phyloP scores from a whole-genome alignment of 371 early-diverging fungal species.

The Phascolomyces articulosus region DNA sequence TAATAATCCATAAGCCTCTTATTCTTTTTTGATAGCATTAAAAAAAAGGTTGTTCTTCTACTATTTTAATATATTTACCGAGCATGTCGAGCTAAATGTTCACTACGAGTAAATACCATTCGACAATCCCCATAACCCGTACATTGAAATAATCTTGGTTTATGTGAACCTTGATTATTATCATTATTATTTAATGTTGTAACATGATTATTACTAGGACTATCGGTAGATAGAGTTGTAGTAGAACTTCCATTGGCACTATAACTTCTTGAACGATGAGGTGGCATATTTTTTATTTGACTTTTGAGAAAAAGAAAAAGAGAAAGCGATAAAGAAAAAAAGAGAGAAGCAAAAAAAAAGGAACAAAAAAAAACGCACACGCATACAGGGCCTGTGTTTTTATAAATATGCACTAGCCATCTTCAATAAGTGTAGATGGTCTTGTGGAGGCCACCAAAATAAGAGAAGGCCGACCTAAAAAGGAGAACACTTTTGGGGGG shows the following conservation, averaged over 20 bases:
- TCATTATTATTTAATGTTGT: too few relatives aligned
- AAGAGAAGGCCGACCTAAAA: slow-evolving; percentile 10
- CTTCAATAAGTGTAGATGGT: background rate
- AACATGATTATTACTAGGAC: background rate
- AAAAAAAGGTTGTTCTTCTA: too few relatives aligned
- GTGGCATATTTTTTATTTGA: slow-evolving; percentile 13
- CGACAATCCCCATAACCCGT: slow-evolving; percentile 62
- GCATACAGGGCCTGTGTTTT: background rate
- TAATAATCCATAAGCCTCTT: too few relatives aligned
- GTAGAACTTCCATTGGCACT: slow-evolving; percentile 4
- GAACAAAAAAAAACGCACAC: background rate
- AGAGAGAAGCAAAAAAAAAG: background rate
- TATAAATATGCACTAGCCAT: slow-evolving; percentile 1
- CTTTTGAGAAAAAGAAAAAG: background rate
- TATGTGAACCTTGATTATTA: background rate
- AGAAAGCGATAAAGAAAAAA: slow-evolving; percentile 6
- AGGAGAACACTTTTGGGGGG: slow-evolving; percentile 1
- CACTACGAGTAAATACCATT: slow-evolving; percentile 66
- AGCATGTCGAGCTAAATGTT: slow-evolving; percentile 62
- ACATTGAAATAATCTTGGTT: slow-evolving; percentile 59
- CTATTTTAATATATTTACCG: slow-evolving; percentile 42
- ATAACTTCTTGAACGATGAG: slow-evolving; percentile 11
- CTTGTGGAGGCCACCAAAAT: slow-evolving; percentile 2
- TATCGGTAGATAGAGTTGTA: background rate
- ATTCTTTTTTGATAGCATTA: too few relatives aligned